Evolutionary conservation across 345 rosid genomes (phyloP), one percentile per base, ranked within the genome.

Genomic region (Rhodamnia rubescens): DNA sequence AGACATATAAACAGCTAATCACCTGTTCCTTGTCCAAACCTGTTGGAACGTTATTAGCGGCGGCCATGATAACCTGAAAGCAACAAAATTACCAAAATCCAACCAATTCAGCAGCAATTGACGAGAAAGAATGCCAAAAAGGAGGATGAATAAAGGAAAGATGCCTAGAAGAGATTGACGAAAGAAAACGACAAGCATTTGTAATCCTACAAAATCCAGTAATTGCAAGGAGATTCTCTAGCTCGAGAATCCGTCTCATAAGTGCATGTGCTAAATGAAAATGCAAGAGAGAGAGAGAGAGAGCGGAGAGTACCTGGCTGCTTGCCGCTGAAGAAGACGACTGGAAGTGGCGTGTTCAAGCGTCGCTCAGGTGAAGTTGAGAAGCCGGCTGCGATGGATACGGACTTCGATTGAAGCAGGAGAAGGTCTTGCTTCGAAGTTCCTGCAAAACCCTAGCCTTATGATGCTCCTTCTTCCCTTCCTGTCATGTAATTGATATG

Each of bases 11-110:
- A 50, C 21, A 21, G 21, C 21, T 36, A 27, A 75, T 22, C 18
- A 84, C 88, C 88, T 83, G 88, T 21, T 86, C 88, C 53, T 86
- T 86, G 83, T 86, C 88, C 83, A 83, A 40, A 20, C 83, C 83
- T 8, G 85, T 54, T 36, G 85, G 78, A 69, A 55, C 84, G 44
- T 53, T 74, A 53, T 26, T 53, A 27, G 55, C 85, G 22, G 85
- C 81, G 11, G 83, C 85, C 85, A 84, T 86, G 52, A 22, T 21
- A 40, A 56, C 80, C 83, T 86, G 78, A 36, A 44, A 57, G 36
- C 81, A 53, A 51, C 36, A 40, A 20, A 59, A 44, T 21, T 8
- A 69, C 47, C 47, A 18, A 36, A 61, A 80, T 4, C 69, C 53
- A 49, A 54, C 16, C 29, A 21, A 20, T 20, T 56, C 44, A 81